A percentile compares a stretch with the other conserved stretches of the same genome.
Evolutionary conservation across 257 asterid species (phyloP).

Genomic region (Petunia axillaris): DNA sequence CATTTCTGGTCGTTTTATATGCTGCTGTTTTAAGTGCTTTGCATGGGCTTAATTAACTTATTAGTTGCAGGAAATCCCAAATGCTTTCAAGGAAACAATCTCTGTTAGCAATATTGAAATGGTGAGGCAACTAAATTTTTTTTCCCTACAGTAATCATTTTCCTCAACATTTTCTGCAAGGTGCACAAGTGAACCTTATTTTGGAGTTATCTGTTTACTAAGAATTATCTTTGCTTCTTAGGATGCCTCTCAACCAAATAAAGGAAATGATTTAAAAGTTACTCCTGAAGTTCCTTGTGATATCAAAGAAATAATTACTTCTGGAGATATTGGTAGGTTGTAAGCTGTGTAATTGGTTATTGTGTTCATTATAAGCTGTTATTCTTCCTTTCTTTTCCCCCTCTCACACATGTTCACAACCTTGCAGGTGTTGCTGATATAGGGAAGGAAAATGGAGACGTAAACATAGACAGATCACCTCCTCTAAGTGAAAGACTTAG

Average conservation of each 20-base stretch:
- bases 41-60: neutral
- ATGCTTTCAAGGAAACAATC: neutral
- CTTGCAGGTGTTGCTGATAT: slow-evolving; percentile 35
- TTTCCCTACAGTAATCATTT: neutral
- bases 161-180: slow-evolving; percentile 13
- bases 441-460: slow-evolving; percentile 36
- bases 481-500: slow-evolving; percentile 64
- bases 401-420: neutral
- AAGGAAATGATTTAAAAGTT: slow-evolving; percentile 30
- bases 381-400: too few species aligned
- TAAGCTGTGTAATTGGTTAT: neutral
- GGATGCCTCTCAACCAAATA: slow-evolving; percentile 42
- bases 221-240: slow-evolving; percentile 31
- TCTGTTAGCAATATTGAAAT: neutral
- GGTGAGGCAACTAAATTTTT: slow-evolving; percentile 10
- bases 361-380: neutral
- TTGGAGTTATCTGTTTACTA: slow-evolving; percentile 2
- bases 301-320: slow-evolving; percentile 13
- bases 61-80: slow-evolving; percentile 19
- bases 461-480: slow-evolving; percentile 49
- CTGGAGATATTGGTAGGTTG: slow-evolving; percentile 35
- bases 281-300: slow-evolving; percentile 26
- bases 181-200: slow-evolving; percentile 19
- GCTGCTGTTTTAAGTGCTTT: neutral
- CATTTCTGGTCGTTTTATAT: neutral